These are phyloP conservation scores for Sporothrix euskadiensis DNA, from an alignment of 2,329 filamentous ascomycete genomes.

Conservation along the genomic window DNA sequence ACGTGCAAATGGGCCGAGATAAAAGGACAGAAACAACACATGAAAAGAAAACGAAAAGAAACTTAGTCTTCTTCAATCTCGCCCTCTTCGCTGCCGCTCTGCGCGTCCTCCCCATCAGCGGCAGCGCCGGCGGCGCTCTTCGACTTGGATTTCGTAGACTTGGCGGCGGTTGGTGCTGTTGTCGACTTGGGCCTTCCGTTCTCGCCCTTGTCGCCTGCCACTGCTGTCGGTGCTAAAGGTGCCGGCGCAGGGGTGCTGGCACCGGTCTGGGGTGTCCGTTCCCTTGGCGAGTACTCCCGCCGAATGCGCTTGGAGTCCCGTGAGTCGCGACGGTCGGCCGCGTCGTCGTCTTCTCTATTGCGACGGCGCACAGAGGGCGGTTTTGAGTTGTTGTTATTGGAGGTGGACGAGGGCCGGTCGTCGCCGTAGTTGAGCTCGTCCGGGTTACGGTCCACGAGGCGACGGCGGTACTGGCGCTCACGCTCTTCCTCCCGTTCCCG, in stretches of 20 bases:
- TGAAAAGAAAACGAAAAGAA: background rate
- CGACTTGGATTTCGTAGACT: constrained; percentile 40
- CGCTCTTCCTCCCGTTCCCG: constrained; percentile 87
- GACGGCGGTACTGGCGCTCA: constrained; percentile 82
- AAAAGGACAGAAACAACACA: background rate
- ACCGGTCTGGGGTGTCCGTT: constrained; percentile 34
- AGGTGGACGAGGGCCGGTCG: constrained; percentile 40
- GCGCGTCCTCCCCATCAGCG: constrained; percentile 55
- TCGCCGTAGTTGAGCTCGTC: constrained; percentile 93
- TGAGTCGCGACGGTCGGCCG: constrained; percentile 63
- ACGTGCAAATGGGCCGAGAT: background rate
- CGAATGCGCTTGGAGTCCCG: constrained; percentile 61
- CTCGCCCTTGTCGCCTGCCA: background rate
- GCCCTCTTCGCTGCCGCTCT: constrained; percentile 92
- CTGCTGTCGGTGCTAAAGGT: background rate
- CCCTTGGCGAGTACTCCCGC: constrained; percentile 8
- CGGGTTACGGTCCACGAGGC: constrained; percentile 64
- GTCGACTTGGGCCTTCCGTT: background rate
- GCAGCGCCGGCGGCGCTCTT: constrained; percentile 50
- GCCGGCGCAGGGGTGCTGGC: background rate
- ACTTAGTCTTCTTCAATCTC: constrained; percentile 83
- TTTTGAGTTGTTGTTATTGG: constrained; percentile 36
- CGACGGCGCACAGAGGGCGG: constrained; percentile 66
- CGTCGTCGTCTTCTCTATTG: constrained; percentile 67
- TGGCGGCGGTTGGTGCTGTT: background rate